Conservation (phyloP, 2,329 filamentous ascomycete genomes). For the Beauveria sp. region DNA sequence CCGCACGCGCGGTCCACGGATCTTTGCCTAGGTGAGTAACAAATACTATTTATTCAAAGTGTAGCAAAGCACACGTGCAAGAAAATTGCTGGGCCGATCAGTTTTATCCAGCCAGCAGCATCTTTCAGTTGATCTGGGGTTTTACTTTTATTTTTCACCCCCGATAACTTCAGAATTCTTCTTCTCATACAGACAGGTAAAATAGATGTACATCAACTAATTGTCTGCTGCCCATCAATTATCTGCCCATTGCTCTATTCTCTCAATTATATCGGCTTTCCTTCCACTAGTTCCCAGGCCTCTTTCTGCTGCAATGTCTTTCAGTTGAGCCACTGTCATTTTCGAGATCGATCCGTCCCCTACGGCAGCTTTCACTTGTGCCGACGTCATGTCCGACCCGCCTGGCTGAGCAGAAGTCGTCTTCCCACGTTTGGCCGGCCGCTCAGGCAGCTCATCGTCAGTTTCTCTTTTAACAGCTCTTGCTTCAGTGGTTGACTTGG, state of each 20-base stretch:
- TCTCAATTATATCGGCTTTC: conserved; percentile 48
- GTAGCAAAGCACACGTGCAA: background rate
- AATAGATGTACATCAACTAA: background rate
- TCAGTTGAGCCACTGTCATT: conserved; percentile 47
- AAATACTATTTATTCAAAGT: too few relatives aligned
- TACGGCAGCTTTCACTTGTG: conserved; percentile 38
- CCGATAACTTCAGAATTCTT: background rate
- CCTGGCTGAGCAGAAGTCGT: conserved; percentile 25
- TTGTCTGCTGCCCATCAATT: conserved; percentile 20
- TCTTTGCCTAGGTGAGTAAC: background rate
- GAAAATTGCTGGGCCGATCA: too few relatives aligned
- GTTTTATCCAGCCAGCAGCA: too few relatives aligned
- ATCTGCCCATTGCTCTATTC: conserved; percentile 47
- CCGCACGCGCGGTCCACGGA: background rate
- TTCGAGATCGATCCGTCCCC: conserved; percentile 41
- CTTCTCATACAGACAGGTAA: background rate
- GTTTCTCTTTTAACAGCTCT: conserved; percentile 45
- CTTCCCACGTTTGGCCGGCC: conserved; percentile 40
- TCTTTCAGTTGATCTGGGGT: too few relatives aligned
- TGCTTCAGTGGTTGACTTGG: conserved; percentile 27
- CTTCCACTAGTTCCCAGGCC: conserved; percentile 42
- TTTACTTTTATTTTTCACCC: background rate
- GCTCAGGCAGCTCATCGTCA: conserved; percentile 35
- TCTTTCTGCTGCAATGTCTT: conserved; percentile 38
- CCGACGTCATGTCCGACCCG: conserved; percentile 32